phyloP scores from a whole-genome alignment of 129 eudicot genomes.

The Chrysanthemum makinoi region DNA sequence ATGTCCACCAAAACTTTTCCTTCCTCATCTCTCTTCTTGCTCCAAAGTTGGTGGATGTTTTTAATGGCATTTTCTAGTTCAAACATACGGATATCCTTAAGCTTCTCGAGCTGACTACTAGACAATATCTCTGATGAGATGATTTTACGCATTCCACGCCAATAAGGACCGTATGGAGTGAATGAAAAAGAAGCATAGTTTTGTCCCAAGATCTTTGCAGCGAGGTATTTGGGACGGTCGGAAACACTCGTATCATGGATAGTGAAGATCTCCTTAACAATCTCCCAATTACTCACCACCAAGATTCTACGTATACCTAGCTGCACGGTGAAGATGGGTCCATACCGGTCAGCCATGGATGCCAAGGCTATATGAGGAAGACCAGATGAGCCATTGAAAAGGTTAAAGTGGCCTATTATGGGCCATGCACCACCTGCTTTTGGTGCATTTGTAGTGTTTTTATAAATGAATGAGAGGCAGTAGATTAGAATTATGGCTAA shows the following conservation, averaged over 20 bases:
- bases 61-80: constrained; percentile 4
- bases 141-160: constrained; percentile 6
- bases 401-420: constrained; percentile 39
- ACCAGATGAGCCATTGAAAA: constrained; percentile 2
- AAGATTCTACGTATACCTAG: constrained; percentile 6
- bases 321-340: constrained; percentile 4
- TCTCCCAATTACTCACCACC: not conserved
- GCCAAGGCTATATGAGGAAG: constrained; percentile 13
- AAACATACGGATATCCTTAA: constrained; percentile 1
- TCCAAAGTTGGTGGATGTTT: not conserved
- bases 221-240: not conserved
- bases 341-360: not conserved
- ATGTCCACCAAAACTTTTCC: constrained; percentile 7
- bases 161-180: constrained; percentile 2
- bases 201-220: not conserved
- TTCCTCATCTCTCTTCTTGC: not conserved
- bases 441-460: constrained; percentile 10
- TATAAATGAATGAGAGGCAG: no score
- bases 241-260: not conserved
- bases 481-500: no score
- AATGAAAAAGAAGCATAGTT: not conserved
- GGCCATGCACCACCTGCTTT: constrained; percentile 58
- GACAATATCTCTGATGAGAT: not conserved
- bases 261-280: not conserved
- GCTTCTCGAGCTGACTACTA: constrained; percentile 3